Percentiles rank a stretch among this genome's conserved stretches.
phyloP scores from a whole-genome alignment of 179 eudicot species.

The Spinacia oleracea region DNA sequence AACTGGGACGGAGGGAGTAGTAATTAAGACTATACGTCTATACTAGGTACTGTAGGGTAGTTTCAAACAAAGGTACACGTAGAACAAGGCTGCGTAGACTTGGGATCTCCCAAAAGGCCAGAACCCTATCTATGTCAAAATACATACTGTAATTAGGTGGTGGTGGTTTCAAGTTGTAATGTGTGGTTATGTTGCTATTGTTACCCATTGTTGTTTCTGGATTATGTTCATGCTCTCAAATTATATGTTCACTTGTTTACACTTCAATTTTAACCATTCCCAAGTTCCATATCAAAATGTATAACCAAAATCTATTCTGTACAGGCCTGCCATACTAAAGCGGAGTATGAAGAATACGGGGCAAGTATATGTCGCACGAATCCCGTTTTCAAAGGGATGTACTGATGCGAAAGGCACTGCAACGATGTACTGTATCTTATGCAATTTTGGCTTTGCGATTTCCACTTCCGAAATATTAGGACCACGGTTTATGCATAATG shows the following conservation, averaged over 20 bases:
- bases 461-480: slow-evolving; percentile 14
- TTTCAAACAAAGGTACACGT: too few relatives aligned
- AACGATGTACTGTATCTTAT: not conserved
- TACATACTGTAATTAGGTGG: not conserved
- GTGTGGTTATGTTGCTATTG: not conserved
- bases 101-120: slow-evolving; percentile 1
- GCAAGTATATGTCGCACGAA: slow-evolving; percentile 97
- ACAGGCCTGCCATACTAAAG: slow-evolving; percentile 98
- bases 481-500: not conserved
- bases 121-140: too few relatives aligned
- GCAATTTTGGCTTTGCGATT: slow-evolving; percentile 18
- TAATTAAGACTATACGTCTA: too few relatives aligned
- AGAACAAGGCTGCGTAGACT: slow-evolving; percentile 2
- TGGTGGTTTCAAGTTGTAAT: not conserved
- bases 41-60: not conserved
- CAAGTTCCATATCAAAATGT: not conserved
- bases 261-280: not conserved
- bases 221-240: not conserved
- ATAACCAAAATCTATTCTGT: not conserved
- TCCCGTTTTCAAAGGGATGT: slow-evolving; percentile 98
- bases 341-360: slow-evolving; percentile 92
- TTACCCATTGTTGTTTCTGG: not conserved
- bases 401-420: slow-evolving; percentile 33
- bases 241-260: too few relatives aligned
- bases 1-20: too few relatives aligned